Percentiles rank a stretch among this genome's conserved stretches.
phyloP scores from a whole-genome alignment of 192 early-diverging fungal genomes.

The Coemansia asiatica region DNA sequence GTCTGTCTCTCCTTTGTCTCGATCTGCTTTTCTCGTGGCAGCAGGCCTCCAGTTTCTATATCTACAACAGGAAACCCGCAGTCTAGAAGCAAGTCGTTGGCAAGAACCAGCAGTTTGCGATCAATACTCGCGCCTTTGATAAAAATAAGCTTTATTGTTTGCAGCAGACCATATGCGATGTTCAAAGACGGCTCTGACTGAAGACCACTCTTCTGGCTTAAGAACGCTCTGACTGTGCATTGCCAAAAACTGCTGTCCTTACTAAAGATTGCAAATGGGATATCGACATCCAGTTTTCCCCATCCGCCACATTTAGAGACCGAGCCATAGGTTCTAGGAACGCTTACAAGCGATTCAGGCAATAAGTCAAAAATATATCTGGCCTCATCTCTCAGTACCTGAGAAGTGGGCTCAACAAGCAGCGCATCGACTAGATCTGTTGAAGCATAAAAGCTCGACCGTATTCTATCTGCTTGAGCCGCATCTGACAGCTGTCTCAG shows the following conservation, averaged over 20 bases:
- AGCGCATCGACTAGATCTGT: background rate
- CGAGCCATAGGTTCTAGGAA: background rate
- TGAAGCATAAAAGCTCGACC: background rate
- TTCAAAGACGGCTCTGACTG: background rate
- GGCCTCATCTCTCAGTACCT: conserved; percentile 2
- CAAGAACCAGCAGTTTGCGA: background rate
- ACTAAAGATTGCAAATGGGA: background rate
- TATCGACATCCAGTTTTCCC: background rate
- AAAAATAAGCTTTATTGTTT: conserved; percentile 21
- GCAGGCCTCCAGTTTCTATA: conserved; percentile 10
- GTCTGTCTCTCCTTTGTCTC: background rate
- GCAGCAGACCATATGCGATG: conserved; percentile 10
- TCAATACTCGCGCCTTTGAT: conserved; percentile 1
- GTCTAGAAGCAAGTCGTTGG: conserved; percentile 8
- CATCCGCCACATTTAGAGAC: conserved; percentile 1
- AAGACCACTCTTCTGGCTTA: background rate
- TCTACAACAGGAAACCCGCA: conserved; percentile 14
- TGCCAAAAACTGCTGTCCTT: conserved; percentile 20
- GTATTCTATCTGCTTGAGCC: background rate
- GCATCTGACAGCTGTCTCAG: background rate
- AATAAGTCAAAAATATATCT: background rate
- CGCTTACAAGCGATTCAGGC: background rate
- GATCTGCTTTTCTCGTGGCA: conserved; percentile 8
- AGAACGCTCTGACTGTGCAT: conserved; percentile 15
- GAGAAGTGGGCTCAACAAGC: background rate